These are phyloP conservation scores for Rhododendron vialii DNA, from an alignment of 148 eudicot genomes.

Conservation along the genomic window DNA sequence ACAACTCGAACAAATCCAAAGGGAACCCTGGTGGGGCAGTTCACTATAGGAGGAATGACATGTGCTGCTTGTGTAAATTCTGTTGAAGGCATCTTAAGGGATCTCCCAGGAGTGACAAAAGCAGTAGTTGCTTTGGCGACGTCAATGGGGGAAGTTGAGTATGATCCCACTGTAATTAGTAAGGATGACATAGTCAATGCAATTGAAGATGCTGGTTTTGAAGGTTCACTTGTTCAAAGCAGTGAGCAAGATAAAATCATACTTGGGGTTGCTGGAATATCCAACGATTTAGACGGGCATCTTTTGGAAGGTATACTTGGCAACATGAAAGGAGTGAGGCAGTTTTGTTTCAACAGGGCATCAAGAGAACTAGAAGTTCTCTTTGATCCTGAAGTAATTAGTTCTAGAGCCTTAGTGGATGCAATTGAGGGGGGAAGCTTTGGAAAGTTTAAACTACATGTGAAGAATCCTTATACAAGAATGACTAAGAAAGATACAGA, in stretches of 20 bases:
- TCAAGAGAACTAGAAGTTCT: constrained; percentile 69
- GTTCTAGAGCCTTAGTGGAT: constrained; percentile 75
- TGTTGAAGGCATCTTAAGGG: constrained; percentile 80
- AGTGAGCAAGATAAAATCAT: constrained; percentile 74
- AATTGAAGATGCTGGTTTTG: constrained; percentile 98
- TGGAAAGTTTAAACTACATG: constrained; percentile 58
- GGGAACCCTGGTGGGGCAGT: constrained; percentile 75
- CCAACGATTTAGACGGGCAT: constrained; percentile 52
- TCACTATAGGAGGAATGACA: constrained; percentile 94
- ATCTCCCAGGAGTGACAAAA: constrained; percentile 71
- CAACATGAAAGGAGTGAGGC: constrained; percentile 63
- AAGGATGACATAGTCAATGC: constrained; percentile 81
- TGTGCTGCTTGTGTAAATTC: constrained; percentile 96
- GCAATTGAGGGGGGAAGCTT: constrained; percentile 61
- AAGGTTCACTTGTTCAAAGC: constrained; percentile 91
- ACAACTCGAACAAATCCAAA: constrained; percentile 32
- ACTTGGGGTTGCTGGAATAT: constrained; percentile 59
- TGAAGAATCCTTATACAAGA: constrained; percentile 82
- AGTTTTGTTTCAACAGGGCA: constrained; percentile 44
- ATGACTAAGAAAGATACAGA: constrained; percentile 77
- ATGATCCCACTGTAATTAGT: constrained; percentile 56
- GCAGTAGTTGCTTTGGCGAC: constrained; percentile 87
- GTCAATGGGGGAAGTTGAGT: constrained; percentile 90
- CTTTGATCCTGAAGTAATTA: constrained; percentile 82
- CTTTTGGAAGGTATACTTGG: constrained; percentile 59